Evolutionary conservation across 768 basidiomycete genomes (phyloP).

Genomic region (Panus rudis): DNA sequence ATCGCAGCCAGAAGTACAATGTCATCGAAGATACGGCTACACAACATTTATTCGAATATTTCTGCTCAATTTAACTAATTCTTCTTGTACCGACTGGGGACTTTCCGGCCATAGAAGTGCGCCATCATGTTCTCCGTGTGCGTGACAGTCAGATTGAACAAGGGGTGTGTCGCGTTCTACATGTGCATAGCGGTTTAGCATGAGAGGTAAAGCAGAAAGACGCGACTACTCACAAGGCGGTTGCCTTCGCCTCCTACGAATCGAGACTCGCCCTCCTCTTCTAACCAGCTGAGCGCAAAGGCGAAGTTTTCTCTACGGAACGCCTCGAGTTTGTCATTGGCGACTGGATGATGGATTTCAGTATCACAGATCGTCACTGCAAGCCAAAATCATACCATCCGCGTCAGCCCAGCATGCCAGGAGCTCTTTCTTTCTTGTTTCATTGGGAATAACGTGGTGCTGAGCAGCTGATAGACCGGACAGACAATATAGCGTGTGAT

Average conservation of each 20-base stretch:
- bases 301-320: slow-evolving; percentile 44
- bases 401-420: slow-evolving; percentile 14
- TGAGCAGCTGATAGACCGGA: slow-evolving; percentile 87
- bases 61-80: too few species aligned
- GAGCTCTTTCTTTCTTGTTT: slow-evolving; percentile 12
- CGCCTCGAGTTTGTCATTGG: slow-evolving; percentile 25
- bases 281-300: slow-evolving; percentile 55
- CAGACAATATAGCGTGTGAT: slow-evolving; percentile 92
- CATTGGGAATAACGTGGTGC: slow-evolving; percentile 46
- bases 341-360: slow-evolving; percentile 1
- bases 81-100: slow-evolving; percentile 28
- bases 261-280: slow-evolving; percentile 52
- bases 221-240: slow-evolving; percentile 46
- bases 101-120: slow-evolving; percentile 61
- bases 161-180: slow-evolving; percentile 77
- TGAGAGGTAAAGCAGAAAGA: neutral
- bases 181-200: neutral
- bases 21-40: too few species aligned
- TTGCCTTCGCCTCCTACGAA: slow-evolving; percentile 57
- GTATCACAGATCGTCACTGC: neutral
- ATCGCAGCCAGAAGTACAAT: too few species aligned
- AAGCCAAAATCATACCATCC: slow-evolving; percentile 2
- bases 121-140: slow-evolving; percentile 61
- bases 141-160: slow-evolving; percentile 70
- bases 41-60: too few species aligned